Evolutionary conservation across 148 eudicot species (phyloP).

Genomic region (Heliosperma pusillum): DNA sequence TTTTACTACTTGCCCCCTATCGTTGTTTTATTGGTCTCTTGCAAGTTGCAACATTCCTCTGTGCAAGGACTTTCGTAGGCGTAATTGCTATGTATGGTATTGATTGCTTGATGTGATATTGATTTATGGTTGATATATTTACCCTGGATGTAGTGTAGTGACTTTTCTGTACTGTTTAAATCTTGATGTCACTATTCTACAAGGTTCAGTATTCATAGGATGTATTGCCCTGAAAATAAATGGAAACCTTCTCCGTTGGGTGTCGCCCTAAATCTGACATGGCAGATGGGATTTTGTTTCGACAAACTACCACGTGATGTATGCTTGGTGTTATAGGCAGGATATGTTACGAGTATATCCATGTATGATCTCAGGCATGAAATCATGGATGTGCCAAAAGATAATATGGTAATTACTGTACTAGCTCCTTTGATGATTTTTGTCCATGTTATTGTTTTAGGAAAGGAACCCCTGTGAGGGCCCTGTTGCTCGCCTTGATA

Average conservation of each 20-base stretch:
- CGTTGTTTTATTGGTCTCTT: slow-evolving; percentile 1
- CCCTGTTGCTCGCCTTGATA: slow-evolving; percentile 91
- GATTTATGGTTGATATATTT: slow-evolving; percentile 2
- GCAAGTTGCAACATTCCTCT: background rate
- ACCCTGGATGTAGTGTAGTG: background rate
- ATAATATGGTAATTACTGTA: background rate
- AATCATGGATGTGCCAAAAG: background rate
- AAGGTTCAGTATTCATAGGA: background rate
- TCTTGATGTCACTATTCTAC: background rate
- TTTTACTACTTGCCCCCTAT: background rate
- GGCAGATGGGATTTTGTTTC: background rate
- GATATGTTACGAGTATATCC: background rate
- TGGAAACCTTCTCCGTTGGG: background rate
- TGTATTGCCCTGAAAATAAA: background rate
- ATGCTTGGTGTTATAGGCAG: background rate
- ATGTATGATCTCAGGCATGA: background rate
- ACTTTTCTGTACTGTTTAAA: background rate
- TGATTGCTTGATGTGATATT: background rate
- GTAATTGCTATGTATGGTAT: background rate
- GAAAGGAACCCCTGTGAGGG: slow-evolving; percentile 88
- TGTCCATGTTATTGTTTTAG: slow-evolving; percentile 36
- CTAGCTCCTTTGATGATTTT: background rate
- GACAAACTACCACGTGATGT: background rate
- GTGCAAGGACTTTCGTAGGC: background rate
- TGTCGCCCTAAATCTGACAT: background rate